Evolutionary conservation across 2,329 filamentous ascomycete species (phyloP).

Genomic region (Leptodontidium sp.): DNA sequence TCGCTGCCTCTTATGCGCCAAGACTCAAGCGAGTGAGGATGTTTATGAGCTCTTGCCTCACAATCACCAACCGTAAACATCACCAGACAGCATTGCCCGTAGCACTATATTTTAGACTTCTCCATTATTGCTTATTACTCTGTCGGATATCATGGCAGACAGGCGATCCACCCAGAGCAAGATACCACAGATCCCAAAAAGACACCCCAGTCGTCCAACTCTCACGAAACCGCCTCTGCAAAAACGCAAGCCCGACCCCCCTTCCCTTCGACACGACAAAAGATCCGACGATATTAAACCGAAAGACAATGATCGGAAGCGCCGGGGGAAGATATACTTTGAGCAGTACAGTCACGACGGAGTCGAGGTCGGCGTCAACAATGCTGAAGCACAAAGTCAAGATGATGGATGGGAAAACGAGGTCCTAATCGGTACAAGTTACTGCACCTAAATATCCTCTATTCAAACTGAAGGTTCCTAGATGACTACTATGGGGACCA

Average conservation of each 20-base stretch:
- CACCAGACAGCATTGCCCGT: background rate
- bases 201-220: background rate
- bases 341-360: too few relatives aligned
- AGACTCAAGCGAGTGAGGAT: background rate
- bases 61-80: background rate
- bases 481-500: too few relatives aligned
- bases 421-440: too few relatives aligned
- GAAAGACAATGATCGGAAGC: constrained; percentile 4
- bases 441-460: too few relatives aligned
- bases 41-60: background rate
- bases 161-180: background rate
- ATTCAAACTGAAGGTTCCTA: too few relatives aligned
- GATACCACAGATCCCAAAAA: background rate
- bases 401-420: background rate
- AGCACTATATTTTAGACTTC: background rate
- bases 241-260: background rate
- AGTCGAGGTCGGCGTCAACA: too few relatives aligned
- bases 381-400: too few relatives aligned
- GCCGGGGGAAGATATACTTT: background rate
- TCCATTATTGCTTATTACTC: too few relatives aligned
- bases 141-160: too few relatives aligned
- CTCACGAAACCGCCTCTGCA: background rate
- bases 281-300: background rate
- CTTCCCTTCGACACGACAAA: background rate
- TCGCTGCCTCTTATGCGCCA: background rate